Conservation (phyloP, 2,329 filamentous ascomycete species). For the Colletotrichum eremochloae region DNA sequence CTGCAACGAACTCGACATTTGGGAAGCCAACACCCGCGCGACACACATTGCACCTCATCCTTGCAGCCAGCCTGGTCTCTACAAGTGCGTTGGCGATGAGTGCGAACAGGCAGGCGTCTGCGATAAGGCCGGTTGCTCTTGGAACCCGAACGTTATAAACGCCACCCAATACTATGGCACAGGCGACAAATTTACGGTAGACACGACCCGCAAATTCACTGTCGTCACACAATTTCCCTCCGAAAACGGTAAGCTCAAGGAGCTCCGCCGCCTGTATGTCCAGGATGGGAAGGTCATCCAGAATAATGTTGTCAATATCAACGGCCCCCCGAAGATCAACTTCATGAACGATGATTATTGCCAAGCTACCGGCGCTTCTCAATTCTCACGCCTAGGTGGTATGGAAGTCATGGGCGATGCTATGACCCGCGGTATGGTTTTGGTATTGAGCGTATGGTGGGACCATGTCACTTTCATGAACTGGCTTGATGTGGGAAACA, state of each 20-base stretch:
- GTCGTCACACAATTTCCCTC: slow-evolving; percentile 61
- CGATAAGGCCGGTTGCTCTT: slow-evolving; percentile 54
- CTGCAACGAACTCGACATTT: slow-evolving; percentile 78
- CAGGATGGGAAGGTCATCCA: slow-evolving; percentile 61
- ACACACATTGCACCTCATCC: slow-evolving; percentile 71
- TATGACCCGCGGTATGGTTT: slow-evolving; percentile 64
- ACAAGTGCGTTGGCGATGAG: slow-evolving; percentile 53
- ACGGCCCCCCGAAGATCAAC: slow-evolving; percentile 45
- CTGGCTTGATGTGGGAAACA: slow-evolving; percentile 65
- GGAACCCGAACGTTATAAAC: slow-evolving; percentile 52
- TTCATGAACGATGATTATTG: slow-evolving; percentile 48
- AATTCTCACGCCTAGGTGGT: slow-evolving; percentile 52
- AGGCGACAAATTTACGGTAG: slow-evolving; percentile 44
- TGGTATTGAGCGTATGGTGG: slow-evolving; percentile 69
- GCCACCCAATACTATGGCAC: slow-evolving; percentile 44
- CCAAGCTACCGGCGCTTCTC: slow-evolving; percentile 44
- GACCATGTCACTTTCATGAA: slow-evolving; percentile 66
- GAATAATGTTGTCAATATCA: slow-evolving; percentile 52
- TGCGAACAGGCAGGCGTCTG: slow-evolving; percentile 51
- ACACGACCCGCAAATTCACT: slow-evolving; percentile 47
- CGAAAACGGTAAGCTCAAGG: slow-evolving; percentile 51
- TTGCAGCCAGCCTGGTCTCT: slow-evolving; percentile 60
- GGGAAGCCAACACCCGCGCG: slow-evolving; percentile 73
- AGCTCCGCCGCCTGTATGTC: slow-evolving; percentile 64
- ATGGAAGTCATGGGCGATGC: slow-evolving; percentile 59